Evolutionary conservation across 371 early-diverging fungal species (phyloP).

Genomic region (Mucor velutinosus): DNA sequence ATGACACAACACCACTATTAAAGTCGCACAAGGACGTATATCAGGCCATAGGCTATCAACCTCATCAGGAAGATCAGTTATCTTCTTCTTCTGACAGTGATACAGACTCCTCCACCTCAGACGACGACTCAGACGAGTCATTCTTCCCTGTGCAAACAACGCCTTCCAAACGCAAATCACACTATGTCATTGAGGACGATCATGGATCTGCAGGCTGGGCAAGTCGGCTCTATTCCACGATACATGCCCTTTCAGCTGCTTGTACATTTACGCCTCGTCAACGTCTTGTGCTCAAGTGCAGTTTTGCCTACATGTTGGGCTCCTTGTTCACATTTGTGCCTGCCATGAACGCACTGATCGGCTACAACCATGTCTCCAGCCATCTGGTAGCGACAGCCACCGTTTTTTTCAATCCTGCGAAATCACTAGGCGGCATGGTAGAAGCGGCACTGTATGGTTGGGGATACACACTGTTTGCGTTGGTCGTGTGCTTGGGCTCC

Average conservation of each 20-base stretch:
- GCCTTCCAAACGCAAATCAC: conserved; percentile 1
- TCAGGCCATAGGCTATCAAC: conserved; percentile 4
- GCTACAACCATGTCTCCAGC: conserved; percentile 43
- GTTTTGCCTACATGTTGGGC: conserved; percentile 63
- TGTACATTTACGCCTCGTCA: conserved; percentile 30
- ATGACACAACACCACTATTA: conserved; percentile 27
- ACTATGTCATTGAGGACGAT: conserved; percentile 11
- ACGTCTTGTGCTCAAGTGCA: conserved; percentile 61
- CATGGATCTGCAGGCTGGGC: not conserved
- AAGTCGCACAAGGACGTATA: conserved; percentile 23
- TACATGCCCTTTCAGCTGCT: not conserved
- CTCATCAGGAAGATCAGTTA: not conserved
- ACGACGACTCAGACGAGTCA: conserved; percentile 35
- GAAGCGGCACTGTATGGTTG: conserved; percentile 67
- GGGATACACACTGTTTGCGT: conserved; percentile 55
- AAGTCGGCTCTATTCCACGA: not conserved
- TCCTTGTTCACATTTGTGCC: conserved; percentile 69
- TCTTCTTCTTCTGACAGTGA: conserved; percentile 11
- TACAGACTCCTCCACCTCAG: conserved; percentile 10
- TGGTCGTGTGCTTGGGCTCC: conserved; percentile 50
- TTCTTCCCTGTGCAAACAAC: conserved; percentile 31
- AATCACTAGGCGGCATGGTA: conserved; percentile 67
- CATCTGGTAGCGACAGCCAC: conserved; percentile 68
- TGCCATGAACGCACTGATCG: conserved; percentile 46
- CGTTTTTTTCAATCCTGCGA: conserved; percentile 74